A percentile compares a stretch with the other conserved stretches of the same genome.
These are phyloP conservation scores for Neocallimastix lanati DNA, from an alignment of 192 early-diverging fungal genomes.

Conservation along the genomic window DNA sequence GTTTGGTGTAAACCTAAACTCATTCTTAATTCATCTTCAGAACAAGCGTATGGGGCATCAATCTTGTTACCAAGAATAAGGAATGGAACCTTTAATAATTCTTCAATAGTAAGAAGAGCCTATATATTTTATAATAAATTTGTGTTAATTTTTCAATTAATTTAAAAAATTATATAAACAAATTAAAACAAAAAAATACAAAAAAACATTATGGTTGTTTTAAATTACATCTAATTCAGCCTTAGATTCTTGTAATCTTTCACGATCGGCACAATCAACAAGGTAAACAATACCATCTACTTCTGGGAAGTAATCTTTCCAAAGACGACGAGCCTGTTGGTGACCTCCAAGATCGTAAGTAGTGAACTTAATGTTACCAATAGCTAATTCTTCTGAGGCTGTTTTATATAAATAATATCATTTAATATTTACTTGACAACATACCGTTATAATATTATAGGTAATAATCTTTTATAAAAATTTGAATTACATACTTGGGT, in stretches of 20 bases:
- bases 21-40: constrained; percentile 76
- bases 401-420: too few species aligned
- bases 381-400: constrained; percentile 91
- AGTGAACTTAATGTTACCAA: constrained; percentile 92
- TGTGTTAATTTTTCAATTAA: too few species aligned
- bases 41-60: constrained; percentile 70
- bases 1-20: constrained; percentile 87
- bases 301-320: constrained; percentile 98
- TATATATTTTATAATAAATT: too few species aligned
- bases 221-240: constrained; percentile 70
- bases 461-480: too few species aligned
- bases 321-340: constrained; percentile 86
- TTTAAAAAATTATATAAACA: too few species aligned
- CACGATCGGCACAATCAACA: constrained; percentile 75
- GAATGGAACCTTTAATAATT: constrained; percentile 82
- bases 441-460: too few species aligned
- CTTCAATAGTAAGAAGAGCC: constrained; percentile 82
- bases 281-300: constrained; percentile 96
- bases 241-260: constrained; percentile 75
- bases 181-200: too few species aligned
- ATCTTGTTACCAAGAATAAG: constrained; percentile 98
- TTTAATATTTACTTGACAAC: too few species aligned
- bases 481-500: constrained; percentile 93
- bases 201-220: too few species aligned
- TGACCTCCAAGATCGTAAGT: constrained; percentile 98